Base-by-base conservation (phyloP, 331 rosid species). In the Quercus lobata region DNA sequence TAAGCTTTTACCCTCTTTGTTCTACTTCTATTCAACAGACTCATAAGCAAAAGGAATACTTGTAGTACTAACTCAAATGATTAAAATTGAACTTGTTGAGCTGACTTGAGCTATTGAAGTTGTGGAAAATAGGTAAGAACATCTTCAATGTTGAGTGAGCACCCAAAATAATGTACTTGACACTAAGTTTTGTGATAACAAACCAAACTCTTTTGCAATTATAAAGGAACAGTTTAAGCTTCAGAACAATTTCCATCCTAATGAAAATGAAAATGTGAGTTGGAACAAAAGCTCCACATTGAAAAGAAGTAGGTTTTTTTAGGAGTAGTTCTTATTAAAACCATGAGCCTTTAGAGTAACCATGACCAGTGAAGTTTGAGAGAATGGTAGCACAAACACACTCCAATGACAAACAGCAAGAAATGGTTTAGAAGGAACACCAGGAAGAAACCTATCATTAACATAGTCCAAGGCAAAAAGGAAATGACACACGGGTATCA, bases 1-100 rank as follows among this genome's bases (percentile, higher is more conserved):
- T 54, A 70, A 78, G 58, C 70, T 37, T 54, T 25, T 44, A 62
- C 35, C 61, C 70, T 57, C 69, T 72, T 69, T 35, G 78, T 82
- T 77, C 52, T 16, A 66, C 72, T 30, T 46, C 27, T 25, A 34
- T 34, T 30, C 52, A 79, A 78, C 41, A 60, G 81, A 63, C 27
- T 44, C 2, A 74, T 9, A 15, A 19, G 52, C 24, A 25, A 25
- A 76, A 77, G 57, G 77, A 75, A 80, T 34, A 29, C 75, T 66
- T 68, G 75, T 49, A 81, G 41, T 75, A 66, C 71, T 10, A 57
- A 76, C 66, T 79, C 78, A 84, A 83, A 57, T 41, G 54, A 65
- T 49, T 54, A 56, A 76, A 37, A 71, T 57, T 21, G 25, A 62
- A n/a, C 57, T 74, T 35, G 35, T 35, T 15, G n/a, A 68, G 79